Percentiles rank a stretch among this genome's conserved stretches.
Conservation (phyloP, 805 yeast genomes). For the Pichia paraexigua region DNA sequence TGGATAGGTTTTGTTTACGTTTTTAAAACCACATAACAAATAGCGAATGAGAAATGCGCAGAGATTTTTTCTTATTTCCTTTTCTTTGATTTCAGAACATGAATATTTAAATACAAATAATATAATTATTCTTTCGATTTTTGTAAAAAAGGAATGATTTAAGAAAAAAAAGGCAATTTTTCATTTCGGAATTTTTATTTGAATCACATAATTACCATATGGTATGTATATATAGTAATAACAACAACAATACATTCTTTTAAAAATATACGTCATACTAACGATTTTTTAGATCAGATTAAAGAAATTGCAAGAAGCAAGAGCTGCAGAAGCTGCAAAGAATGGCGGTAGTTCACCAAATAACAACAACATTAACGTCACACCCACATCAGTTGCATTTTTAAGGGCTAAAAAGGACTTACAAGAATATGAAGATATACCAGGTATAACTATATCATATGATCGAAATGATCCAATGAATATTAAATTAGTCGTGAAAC, state of each 20-base stretch:
- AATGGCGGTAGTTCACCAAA: background rate
- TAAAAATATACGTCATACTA: background rate
- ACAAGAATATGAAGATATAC: slow-evolving; percentile 52
- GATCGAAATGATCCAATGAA: slow-evolving; percentile 52
- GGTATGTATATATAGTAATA: too few relatives aligned
- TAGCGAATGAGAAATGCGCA: background rate
- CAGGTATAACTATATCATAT: slow-evolving; percentile 30
- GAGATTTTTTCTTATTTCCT: too few relatives aligned
- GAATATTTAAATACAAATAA: too few relatives aligned
- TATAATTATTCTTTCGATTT: too few relatives aligned
- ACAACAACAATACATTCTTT: too few relatives aligned
- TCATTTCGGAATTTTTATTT: too few relatives aligned
- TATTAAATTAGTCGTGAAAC: slow-evolving; percentile 49
- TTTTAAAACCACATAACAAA: too few relatives aligned
- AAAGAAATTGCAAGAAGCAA: slow-evolving; percentile 25
- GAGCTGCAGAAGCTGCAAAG: slow-evolving; percentile 11
- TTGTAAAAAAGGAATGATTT: background rate
- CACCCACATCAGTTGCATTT: slow-evolving; percentile 46
- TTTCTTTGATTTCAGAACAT: too few relatives aligned
- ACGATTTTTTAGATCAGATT: slow-evolving; percentile 20
- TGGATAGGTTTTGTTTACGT: background rate
- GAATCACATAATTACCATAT: background rate
- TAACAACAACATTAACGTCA: background rate
- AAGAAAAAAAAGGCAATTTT: background rate
- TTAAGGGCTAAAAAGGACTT: slow-evolving; percentile 70